A percentile compares a stretch with the other conserved stretches of the same genome.
phyloP scores from a whole-genome alignment of 1,284 basidiomycete species.

The Trichosporon coremiiforme region DNA sequence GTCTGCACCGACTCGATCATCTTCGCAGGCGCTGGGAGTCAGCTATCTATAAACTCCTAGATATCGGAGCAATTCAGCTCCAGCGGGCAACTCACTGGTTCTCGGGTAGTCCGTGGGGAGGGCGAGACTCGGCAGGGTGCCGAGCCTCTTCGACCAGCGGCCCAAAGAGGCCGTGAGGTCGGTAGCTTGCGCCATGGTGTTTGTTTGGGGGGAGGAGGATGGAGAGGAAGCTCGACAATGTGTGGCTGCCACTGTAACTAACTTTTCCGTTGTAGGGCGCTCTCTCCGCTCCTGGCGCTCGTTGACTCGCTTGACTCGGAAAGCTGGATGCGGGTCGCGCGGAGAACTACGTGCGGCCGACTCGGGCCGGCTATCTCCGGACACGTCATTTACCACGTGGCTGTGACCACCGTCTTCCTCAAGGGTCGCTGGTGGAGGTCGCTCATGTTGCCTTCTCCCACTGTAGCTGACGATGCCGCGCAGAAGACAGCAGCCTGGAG shows the following conservation, averaged over 20 bases:
- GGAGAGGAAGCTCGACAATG: not conserved
- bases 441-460: not conserved
- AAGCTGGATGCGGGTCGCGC: not conserved
- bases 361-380: not conserved
- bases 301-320: constrained; percentile 16
- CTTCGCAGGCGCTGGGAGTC: constrained; percentile 63
- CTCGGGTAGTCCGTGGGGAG: constrained; percentile 96
- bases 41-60: constrained; percentile 21
- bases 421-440: not conserved
- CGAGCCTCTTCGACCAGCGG: constrained; percentile 58
- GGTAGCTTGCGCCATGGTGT: constrained; percentile 21
- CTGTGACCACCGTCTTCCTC: not conserved
- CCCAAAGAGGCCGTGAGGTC: constrained; percentile 42
- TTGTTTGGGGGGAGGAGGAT: not conserved
- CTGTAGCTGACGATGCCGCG: constrained; percentile 22
- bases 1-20: constrained; percentile 76
- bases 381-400: constrained; percentile 21
- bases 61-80: not conserved
- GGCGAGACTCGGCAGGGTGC: constrained; percentile 79
- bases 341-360: not conserved
- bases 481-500: constrained; percentile 6
- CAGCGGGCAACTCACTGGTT: constrained; percentile 58
- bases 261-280: constrained; percentile 11
- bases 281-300: not conserved
- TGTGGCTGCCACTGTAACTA: constrained; percentile 1